phyloP scores from a whole-genome alignment of 2,329 filamentous ascomycete genomes.

The Cordyceps farinosa region DNA sequence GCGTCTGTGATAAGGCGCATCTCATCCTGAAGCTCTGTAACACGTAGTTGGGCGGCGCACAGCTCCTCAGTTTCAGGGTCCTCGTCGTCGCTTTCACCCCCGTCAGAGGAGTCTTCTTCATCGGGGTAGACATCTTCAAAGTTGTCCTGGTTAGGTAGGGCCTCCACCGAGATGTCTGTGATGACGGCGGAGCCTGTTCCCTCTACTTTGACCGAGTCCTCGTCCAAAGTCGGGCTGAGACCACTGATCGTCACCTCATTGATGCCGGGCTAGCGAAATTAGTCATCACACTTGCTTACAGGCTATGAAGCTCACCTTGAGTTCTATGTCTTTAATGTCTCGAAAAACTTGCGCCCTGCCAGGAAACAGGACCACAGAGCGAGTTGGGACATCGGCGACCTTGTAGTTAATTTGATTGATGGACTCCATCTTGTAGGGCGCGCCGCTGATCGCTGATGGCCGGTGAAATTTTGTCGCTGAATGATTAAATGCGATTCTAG shows the following conservation, averaged over 20 bases:
- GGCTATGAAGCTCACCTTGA: slow-evolving; percentile 6
- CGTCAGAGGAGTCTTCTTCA: slow-evolving; percentile 37
- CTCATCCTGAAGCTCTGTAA: slow-evolving; percentile 29
- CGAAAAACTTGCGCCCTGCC: slow-evolving; percentile 57
- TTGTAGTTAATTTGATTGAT: slow-evolving; percentile 47
- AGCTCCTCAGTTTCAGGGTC: slow-evolving; percentile 25
- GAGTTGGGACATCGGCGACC: slow-evolving; percentile 55
- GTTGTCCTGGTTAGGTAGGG: slow-evolving; percentile 51
- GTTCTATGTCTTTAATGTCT: slow-evolving; percentile 51
- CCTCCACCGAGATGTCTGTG: slow-evolving; percentile 58
- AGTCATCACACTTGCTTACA: background rate
- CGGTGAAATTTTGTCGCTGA: background rate
- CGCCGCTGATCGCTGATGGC: background rate
- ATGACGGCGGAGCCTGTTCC: slow-evolving; percentile 54
- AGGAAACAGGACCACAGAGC: slow-evolving; percentile 61
- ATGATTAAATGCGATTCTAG: background rate
- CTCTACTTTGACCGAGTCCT: slow-evolving; percentile 59
- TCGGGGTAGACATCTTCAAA: slow-evolving; percentile 54
- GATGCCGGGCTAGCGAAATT: slow-evolving; percentile 43
- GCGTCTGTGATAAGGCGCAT: slow-evolving; percentile 21
- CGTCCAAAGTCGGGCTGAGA: slow-evolving; percentile 52
- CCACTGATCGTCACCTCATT: slow-evolving; percentile 58
- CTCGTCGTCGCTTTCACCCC: slow-evolving; percentile 28
- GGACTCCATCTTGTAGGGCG: slow-evolving; percentile 33
- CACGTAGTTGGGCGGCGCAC: slow-evolving; percentile 28